Evolutionary conservation across 768 basidiomycete species (phyloP).

Genomic region (Rhizopogon sp.): DNA sequence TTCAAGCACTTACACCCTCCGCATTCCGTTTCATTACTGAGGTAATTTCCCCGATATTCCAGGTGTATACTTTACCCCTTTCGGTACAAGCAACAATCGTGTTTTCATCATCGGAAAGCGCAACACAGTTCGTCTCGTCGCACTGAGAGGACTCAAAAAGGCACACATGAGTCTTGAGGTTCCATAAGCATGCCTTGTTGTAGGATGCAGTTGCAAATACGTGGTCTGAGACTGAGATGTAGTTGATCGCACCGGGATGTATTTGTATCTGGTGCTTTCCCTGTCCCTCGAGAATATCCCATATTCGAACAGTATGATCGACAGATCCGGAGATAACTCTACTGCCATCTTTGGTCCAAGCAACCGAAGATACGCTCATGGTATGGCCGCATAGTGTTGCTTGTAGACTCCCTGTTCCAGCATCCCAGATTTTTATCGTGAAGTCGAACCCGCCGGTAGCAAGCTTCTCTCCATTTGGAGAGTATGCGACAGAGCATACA

Average conservation of each 20-base stretch:
- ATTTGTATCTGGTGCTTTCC: neutral
- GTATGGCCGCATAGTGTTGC: neutral
- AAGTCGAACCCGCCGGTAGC: constrained; percentile 16
- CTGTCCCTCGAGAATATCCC: neutral
- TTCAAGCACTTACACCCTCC: neutral
- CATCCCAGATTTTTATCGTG: constrained; percentile 18
- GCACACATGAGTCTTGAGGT: neutral
- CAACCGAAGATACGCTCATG: neutral
- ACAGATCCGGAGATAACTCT: neutral
- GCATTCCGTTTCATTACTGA: neutral
- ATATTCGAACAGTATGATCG: neutral
- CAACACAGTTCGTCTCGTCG: neutral
- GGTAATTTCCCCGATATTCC: neutral
- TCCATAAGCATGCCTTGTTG: neutral
- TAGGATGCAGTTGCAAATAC: neutral
- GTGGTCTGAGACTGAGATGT: neutral
- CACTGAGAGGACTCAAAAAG: neutral
- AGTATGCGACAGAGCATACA: constrained; percentile 20
- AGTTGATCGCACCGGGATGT: neutral
- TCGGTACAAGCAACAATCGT: neutral
- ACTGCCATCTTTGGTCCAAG: neutral
- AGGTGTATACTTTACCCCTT: neutral
- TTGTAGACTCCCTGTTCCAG: neutral
- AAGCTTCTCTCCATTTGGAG: constrained; percentile 11
- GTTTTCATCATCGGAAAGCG: neutral